phyloP scores from a whole-genome alignment of 208 protist genomes.

The Herpetomonas tarakana region DNA sequence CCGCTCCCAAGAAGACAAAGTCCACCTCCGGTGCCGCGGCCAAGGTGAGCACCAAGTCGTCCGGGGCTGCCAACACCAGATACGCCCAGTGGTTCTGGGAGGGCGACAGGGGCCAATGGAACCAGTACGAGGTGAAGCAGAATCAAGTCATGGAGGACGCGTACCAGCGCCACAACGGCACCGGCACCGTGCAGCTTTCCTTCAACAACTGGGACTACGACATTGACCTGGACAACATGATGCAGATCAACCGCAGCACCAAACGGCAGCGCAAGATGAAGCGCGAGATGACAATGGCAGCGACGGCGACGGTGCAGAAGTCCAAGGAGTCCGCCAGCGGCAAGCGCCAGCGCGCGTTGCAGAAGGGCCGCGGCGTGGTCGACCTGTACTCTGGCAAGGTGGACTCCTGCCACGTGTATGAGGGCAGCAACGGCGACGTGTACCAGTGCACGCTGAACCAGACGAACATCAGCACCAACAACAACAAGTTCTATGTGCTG shows the following conservation, averaged over 20 bases:
- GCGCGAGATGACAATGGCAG: conserved; percentile 10
- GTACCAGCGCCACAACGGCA: conserved; percentile 1
- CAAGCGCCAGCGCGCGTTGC: conserved; percentile 24
- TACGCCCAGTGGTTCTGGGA: conserved; percentile 21
- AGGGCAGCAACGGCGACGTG: conserved; percentile 35
- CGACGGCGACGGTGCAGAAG: conserved; percentile 13
- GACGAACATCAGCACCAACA: conserved; percentile 71
- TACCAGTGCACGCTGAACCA: conserved; percentile 86
- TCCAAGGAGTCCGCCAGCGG: conserved; percentile 17
- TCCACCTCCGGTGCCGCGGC: neutral
- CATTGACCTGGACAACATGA: conserved; percentile 28
- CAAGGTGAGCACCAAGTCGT: conserved; percentile 11
- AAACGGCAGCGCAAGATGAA: conserved; percentile 11
- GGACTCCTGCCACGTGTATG: conserved; percentile 51
- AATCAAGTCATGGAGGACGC: conserved; percentile 21
- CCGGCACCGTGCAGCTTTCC: conserved; percentile 11
- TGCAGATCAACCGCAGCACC: conserved; percentile 25
- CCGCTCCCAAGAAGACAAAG: conserved; percentile 5
- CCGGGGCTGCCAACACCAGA: conserved; percentile 7
- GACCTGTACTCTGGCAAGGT: conserved; percentile 48
- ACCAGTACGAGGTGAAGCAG: conserved; percentile 7
- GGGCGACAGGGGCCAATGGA: conserved; percentile 11
- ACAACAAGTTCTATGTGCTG: conserved; percentile 89
- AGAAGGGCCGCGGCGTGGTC: conserved; percentile 77
- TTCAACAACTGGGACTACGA: conserved; percentile 30